phyloP scores from a whole-genome alignment of 2,329 filamentous ascomycete species.

The Pseudonectria foliicola region DNA sequence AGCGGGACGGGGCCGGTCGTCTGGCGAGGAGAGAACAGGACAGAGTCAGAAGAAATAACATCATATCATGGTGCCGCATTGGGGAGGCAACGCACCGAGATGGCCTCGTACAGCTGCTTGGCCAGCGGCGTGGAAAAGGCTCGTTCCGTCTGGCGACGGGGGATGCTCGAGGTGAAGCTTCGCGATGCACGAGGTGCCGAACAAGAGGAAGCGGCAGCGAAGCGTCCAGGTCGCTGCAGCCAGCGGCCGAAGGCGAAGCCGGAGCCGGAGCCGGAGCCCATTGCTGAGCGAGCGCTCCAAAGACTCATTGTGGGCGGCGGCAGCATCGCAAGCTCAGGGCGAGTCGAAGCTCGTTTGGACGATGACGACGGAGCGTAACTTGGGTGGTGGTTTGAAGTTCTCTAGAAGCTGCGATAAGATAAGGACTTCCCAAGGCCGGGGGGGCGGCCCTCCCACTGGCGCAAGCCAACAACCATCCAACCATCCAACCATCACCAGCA shows the following conservation, averaged over 20 bases:
- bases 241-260: too few species aligned
- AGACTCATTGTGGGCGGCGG: too few species aligned
- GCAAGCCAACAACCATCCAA: neutral
- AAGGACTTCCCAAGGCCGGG: neutral
- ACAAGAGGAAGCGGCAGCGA: conserved; percentile 2
- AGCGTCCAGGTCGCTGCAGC: conserved; percentile 3
- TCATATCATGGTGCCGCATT: too few species aligned
- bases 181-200: conserved; percentile 9
- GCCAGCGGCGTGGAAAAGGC: conserved; percentile 91
- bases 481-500: too few species aligned
- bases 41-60: neutral
- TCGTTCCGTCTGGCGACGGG: conserved; percentile 33
- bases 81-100: conserved; percentile 56
- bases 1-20: conserved; percentile 85
- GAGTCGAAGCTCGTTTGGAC: too few species aligned
- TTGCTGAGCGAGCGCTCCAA: too few species aligned
- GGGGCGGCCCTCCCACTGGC: neutral
- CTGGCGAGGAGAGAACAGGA: conserved; percentile 24
- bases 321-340: too few species aligned
- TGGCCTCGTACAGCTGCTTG: conserved; percentile 78
- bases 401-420: conserved; percentile 1
- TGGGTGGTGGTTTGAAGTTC: neutral
- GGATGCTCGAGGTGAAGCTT: conserved; percentile 20
- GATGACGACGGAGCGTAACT: too few species aligned
- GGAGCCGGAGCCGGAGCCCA: too few species aligned